Evolutionary conservation across 306 rosid species (phyloP).

Genomic region (Malus sieversii): DNA sequence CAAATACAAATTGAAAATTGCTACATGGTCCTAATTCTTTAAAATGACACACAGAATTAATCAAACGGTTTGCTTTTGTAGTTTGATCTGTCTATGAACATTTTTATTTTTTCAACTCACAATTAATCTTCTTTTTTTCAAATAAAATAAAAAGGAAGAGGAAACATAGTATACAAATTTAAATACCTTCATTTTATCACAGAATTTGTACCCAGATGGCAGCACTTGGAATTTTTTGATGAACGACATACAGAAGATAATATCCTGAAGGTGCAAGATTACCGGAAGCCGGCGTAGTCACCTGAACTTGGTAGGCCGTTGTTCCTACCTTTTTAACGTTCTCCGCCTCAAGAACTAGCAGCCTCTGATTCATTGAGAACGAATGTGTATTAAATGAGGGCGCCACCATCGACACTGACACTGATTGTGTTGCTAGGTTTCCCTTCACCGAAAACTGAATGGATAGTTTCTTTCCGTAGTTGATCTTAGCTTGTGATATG

Average conservation of each 20-base stretch:
- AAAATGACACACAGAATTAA: not conserved
- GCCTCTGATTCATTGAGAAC: slow-evolving; percentile 68
- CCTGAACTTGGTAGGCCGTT: slow-evolving; percentile 21
- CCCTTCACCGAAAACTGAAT: slow-evolving; percentile 17
- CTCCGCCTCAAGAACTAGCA: slow-evolving; percentile 32
- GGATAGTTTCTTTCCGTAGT: slow-evolving; percentile 7
- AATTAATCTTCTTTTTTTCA: too few species aligned
- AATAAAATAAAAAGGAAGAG: too few species aligned
- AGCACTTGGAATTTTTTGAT: slow-evolving; percentile 52
- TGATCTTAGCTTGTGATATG: not conserved
- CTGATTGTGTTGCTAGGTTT: not conserved
- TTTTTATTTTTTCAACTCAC: not conserved
- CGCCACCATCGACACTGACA: slow-evolving; percentile 41
- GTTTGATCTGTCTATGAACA: not conserved
- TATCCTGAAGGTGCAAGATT: slow-evolving; percentile 63
- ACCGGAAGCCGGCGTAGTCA: slow-evolving; percentile 36
- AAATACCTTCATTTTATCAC: slow-evolving; percentile 1
- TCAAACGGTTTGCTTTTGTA: not conserved
- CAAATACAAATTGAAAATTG: not conserved
- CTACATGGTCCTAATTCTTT: not conserved
- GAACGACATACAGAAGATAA: slow-evolving; percentile 56
- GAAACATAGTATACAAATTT: not conserved
- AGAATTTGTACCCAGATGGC: slow-evolving; percentile 58
- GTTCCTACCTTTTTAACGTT: slow-evolving; percentile 16
- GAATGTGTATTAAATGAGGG: slow-evolving; percentile 82